Base-by-base conservation (phyloP, 1,284 basidiomycete species). In the Cronartium quercuum region DNA sequence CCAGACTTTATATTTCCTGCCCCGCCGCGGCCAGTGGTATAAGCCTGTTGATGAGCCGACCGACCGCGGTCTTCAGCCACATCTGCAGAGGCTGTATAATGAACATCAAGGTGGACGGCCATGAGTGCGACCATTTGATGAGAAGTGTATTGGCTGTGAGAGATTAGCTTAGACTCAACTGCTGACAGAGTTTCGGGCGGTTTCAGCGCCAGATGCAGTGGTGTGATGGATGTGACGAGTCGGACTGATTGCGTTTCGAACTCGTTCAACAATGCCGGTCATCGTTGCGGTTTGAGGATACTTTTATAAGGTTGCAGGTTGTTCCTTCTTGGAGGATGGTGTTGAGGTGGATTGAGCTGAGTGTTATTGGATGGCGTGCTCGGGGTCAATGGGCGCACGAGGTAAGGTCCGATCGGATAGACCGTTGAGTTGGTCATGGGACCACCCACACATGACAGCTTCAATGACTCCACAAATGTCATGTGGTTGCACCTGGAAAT, bases 11-110 rank as follows among this genome's bases (percentile, higher is more conserved):
- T 60, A n/a, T 69, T 69, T 21, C 68, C 68, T 6, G 58, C 68
- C 4, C 68, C 68, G n/a, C 68, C 68, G 24, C 68, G n/a, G 9
- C 68, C 68, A 38, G 68, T 69, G 1, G 68, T 60, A 41, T 29
- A 44, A 3, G 38, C 13, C 40, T 47, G 41, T 47, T 58, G 58
- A 35, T 69, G 40, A 15, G 57, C 24, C 4, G 57, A 60, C 51
- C 68, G 7, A 18, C 68, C 68, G 3, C 68, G 51, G 21, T 37
- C 34, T 9, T 21, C 24, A 24, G 47, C 9, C 38, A 37, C 38
- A 37, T n/a, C 12, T 24, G 29, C 15, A 18, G n/a, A 57, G 10
- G 24, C 24, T 41, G 12, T 10, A 34, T 5, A 13, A 64, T 5
- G 42, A 18, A 21, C 37, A 64, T 9, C 15, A 18, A 40, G 37